Conservation (phyloP, 208 protist species). For the Crithidia mellificae region DNA sequence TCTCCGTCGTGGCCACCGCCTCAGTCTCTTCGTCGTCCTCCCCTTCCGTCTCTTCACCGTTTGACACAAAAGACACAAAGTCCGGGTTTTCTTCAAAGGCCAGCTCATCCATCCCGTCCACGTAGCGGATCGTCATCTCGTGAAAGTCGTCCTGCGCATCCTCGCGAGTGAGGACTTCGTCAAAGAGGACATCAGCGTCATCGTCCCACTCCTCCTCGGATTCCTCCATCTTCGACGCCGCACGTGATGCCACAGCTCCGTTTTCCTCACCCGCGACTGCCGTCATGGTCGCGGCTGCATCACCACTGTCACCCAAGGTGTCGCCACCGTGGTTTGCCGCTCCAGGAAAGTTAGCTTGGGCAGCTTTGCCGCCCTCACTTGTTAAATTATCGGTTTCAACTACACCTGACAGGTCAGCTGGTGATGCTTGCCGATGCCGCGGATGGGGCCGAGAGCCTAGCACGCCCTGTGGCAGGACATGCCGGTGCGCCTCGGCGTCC, state of each 20-base stretch:
- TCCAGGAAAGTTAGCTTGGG: too few relatives aligned
- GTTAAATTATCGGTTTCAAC: neutral
- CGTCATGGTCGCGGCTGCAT: neutral
- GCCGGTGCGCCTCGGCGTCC: neutral
- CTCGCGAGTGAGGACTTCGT: neutral
- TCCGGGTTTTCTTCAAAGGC: slow-evolving; percentile 1
- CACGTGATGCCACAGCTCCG: too few relatives aligned
- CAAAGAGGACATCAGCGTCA: neutral
- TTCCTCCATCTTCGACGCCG: too few relatives aligned
- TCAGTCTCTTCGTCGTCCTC: too few relatives aligned
- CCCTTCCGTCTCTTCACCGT: too few relatives aligned
- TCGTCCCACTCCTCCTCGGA: slow-evolving; percentile 4
- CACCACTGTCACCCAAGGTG: too few relatives aligned
- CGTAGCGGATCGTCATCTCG: slow-evolving; percentile 6
- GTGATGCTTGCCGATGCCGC: neutral
- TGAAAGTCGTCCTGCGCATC: slow-evolving; percentile 6
- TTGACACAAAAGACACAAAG: neutral
- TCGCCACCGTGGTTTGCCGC: too few relatives aligned
- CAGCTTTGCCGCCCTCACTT: too few relatives aligned
- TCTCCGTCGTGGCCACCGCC: too few relatives aligned
- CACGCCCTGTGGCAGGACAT: neutral
- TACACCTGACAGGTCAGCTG: neutral
- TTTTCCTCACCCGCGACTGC: too few relatives aligned
- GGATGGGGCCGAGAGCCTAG: neutral
- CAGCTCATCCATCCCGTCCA: slow-evolving; percentile 24